Percentiles rank a stretch among this genome's conserved stretches.
Evolutionary conservation across 2,329 filamentous ascomycete species (phyloP).

Genomic region (Rhytidhysteron rufulum): DNA sequence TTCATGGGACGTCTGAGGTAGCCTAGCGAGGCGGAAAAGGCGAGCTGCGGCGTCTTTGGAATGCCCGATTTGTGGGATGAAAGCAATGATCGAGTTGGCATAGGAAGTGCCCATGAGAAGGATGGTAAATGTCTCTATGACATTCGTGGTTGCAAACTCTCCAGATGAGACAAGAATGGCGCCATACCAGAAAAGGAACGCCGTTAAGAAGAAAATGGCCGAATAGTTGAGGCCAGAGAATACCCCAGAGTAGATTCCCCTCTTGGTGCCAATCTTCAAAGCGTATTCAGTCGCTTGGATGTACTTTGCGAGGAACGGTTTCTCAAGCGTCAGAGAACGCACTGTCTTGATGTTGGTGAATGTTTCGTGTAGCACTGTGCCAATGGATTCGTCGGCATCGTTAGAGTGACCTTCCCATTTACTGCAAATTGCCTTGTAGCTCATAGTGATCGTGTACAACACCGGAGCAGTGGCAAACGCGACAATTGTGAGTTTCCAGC

Average conservation of each 20-base stretch:
- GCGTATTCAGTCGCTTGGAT: slow-evolving; percentile 47
- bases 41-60: slow-evolving; percentile 69
- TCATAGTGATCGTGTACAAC: slow-evolving; percentile 62
- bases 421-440: slow-evolving; percentile 61
- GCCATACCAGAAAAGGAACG: slow-evolving; percentile 82
- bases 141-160: slow-evolving; percentile 50
- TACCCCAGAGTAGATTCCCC: slow-evolving; percentile 64
- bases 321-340: slow-evolving; percentile 68
- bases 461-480: slow-evolving; percentile 65
- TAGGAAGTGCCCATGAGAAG: slow-evolving; percentile 80
- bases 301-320: slow-evolving; percentile 66
- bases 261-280: slow-evolving; percentile 59
- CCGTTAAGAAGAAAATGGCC: slow-evolving; percentile 66
- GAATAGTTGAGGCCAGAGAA: slow-evolving; percentile 78
- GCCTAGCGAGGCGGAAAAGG: slow-evolving; percentile 65
- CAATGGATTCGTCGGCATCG: slow-evolving; percentile 56
- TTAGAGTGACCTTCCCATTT: slow-evolving; percentile 71
- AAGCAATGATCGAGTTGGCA: slow-evolving; percentile 64
- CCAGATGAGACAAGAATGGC: slow-evolving; percentile 56
- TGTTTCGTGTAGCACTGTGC: slow-evolving; percentile 66
- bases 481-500: slow-evolving; percentile 79
- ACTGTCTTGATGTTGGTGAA: slow-evolving; percentile 78
- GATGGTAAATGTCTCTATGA: slow-evolving; percentile 75
- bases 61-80: slow-evolving; percentile 76
- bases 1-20: slow-evolving; percentile 60